A percentile compares a stretch with the other conserved stretches of the same genome.
These are phyloP conservation scores for Cucurbitaria berberidis DNA, from an alignment of 2,329 filamentous ascomycete genomes.

Conservation along the genomic window DNA sequence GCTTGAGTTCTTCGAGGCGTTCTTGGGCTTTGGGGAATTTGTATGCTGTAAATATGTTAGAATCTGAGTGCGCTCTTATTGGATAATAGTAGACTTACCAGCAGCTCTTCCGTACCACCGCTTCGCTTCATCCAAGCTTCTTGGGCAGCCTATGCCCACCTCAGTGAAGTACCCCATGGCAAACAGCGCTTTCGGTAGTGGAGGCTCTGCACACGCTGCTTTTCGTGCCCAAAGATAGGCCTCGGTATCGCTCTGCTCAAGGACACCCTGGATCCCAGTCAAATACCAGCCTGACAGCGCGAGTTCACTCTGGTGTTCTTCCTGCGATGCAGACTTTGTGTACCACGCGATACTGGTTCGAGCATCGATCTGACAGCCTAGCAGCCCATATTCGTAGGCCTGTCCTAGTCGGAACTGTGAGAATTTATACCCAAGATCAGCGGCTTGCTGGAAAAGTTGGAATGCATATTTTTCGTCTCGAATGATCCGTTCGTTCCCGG, in stretches of 20 bases:
- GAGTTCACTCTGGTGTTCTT: slow-evolving; percentile 88
- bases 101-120: slow-evolving; percentile 98
- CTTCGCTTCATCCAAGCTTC: slow-evolving; percentile 93
- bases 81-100: slow-evolving; percentile 67
- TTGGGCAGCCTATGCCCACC: slow-evolving; percentile 85
- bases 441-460: slow-evolving; percentile 83
- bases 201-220: slow-evolving; percentile 78
- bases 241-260: slow-evolving; percentile 92
- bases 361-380: slow-evolving; percentile 83
- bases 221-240: slow-evolving; percentile 97
- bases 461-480: slow-evolving; percentile 82
- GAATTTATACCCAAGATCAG: slow-evolving; percentile 90
- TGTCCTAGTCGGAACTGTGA: slow-evolving; percentile 89
- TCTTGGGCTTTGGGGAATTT: slow-evolving; percentile 94
- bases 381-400: slow-evolving; percentile 85
- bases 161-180: slow-evolving; percentile 99
- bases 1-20: slow-evolving; percentile 88
- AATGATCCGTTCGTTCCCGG: slow-evolving; percentile 68
- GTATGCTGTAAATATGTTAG: slow-evolving; percentile 68
- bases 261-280: slow-evolving; percentile 84
- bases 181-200: slow-evolving; percentile 89
- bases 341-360: slow-evolving; percentile 93
- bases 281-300: slow-evolving; percentile 75
- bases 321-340: slow-evolving; percentile 85
- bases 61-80: background rate